These are phyloP conservation scores for Drechslera avenae DNA, from an alignment of 2,329 filamentous ascomycete genomes.

Conservation along the genomic window DNA sequence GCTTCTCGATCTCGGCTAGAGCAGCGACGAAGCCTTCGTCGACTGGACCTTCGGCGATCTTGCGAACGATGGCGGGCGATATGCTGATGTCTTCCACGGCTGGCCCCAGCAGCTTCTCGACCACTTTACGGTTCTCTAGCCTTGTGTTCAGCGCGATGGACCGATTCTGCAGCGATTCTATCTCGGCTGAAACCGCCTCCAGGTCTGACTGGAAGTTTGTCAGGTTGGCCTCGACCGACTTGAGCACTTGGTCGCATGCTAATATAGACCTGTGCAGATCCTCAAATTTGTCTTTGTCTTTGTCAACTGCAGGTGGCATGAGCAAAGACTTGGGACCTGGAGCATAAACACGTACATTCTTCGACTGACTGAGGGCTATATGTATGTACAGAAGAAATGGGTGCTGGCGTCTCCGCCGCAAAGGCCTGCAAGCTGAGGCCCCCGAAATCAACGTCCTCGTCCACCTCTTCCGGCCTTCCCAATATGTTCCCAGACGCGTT, in stretches of 20 bases:
- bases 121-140: constrained; percentile 84
- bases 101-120: constrained; percentile 85
- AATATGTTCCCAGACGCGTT: constrained; percentile 35
- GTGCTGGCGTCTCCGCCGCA: constrained; percentile 48
- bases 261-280: constrained; percentile 86
- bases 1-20: constrained; percentile 81
- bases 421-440: constrained; percentile 78
- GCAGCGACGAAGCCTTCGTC: constrained; percentile 88
- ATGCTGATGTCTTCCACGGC: constrained; percentile 91
- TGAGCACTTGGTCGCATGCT: constrained; percentile 90
- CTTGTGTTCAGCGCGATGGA: constrained; percentile 82
- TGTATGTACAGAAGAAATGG: constrained; percentile 50
- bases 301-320: constrained; percentile 64
- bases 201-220: constrained; percentile 93
- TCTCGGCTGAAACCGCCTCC: constrained; percentile 89
- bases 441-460: constrained; percentile 76
- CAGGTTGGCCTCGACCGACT: constrained; percentile 90
- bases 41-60: constrained; percentile 85
- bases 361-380: constrained; percentile 67
- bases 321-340: constrained; percentile 26
- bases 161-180: constrained; percentile 87
- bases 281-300: constrained; percentile 82
- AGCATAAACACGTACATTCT: constrained; percentile 66
- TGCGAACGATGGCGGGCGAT: constrained; percentile 79
- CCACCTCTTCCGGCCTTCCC: constrained; percentile 56